Evolutionary conservation across 176 grass and related monocot genomes (phyloP).

Genomic region (Zoysia pacifica): DNA sequence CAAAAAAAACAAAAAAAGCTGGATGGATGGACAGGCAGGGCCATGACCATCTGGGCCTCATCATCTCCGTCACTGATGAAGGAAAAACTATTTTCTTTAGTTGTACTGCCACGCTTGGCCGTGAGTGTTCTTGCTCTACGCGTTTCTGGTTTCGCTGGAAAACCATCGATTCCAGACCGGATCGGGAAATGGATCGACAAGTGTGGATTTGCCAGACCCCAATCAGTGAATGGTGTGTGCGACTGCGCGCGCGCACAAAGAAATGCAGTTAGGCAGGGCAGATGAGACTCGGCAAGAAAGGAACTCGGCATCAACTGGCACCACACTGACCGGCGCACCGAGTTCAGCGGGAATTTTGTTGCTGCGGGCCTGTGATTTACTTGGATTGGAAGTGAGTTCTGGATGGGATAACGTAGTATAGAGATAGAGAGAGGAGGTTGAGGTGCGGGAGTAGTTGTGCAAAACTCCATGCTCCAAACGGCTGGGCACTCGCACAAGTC

Average conservation of each 20-base stretch:
- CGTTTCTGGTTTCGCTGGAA: not conserved
- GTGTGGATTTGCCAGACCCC: not conserved
- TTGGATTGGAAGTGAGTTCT: constrained; percentile 15
- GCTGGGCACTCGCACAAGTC: not conserved
- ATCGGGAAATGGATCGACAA: not conserved
- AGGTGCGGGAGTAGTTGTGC: not conserved
- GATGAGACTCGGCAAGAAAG: not conserved
- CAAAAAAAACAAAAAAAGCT: not conserved
- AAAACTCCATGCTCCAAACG: not conserved
- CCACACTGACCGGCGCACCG: not conserved
- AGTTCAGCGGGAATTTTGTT: not conserved
- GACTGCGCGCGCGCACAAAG: not conserved
- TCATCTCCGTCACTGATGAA: not conserved
- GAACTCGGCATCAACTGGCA: not conserved
- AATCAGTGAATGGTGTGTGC: not conserved
- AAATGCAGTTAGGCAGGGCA: not conserved
- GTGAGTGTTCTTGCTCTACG: too few relatives aligned
- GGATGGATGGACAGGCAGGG: too few relatives aligned
- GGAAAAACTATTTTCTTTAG: too few relatives aligned
- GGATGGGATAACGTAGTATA: not conserved
- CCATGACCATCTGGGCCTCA: not conserved
- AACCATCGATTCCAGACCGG: not conserved
- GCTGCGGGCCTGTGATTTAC: not conserved
- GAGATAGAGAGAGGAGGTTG: not conserved
- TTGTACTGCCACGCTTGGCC: too few relatives aligned